Conservation (phyloP, 1,284 basidiomycete species). For the Rhodotorula sp. region DNA sequence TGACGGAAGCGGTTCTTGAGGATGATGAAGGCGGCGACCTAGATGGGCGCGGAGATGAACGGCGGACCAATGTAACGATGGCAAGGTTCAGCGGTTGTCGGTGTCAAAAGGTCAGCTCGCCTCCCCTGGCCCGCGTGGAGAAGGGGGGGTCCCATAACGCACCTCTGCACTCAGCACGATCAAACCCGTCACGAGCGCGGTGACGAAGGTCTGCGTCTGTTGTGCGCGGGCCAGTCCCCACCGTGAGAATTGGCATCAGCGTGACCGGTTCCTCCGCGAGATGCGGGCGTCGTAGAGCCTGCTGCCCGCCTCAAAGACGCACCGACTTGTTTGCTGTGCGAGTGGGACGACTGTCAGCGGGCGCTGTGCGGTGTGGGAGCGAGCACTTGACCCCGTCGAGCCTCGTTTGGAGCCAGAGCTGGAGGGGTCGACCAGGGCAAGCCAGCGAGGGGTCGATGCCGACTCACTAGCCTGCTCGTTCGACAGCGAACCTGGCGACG, state of each 20-base stretch:
- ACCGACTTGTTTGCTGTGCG: slow-evolving; percentile 12
- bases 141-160: background rate
- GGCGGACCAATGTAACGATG: slow-evolving; percentile 39
- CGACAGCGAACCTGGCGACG: too few relatives aligned
- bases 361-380: too few relatives aligned
- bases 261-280: background rate
- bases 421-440: too few relatives aligned
- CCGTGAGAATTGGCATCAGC: background rate
- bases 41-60: slow-evolving; percentile 22
- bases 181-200: slow-evolving; percentile 39
- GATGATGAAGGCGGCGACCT: slow-evolving; percentile 49
- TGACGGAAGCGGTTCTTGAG: slow-evolving; percentile 49
- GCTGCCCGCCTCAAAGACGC: background rate
- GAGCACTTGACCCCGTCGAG: too few relatives aligned
- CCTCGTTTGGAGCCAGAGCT: too few relatives aligned
- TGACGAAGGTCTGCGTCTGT: slow-evolving; percentile 41
- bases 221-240: background rate
- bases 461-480: too few relatives aligned
- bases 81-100: background rate
- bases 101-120: background rate
- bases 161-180: slow-evolving; percentile 23
- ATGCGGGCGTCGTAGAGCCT: background rate
- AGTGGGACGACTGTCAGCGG: too few relatives aligned
- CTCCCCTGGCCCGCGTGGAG: too few relatives aligned
- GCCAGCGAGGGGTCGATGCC: too few relatives aligned